These are phyloP conservation scores for Peronospora belbahrii DNA, from an alignment of 352 stramenopile genomes.

Conservation along the genomic window DNA sequence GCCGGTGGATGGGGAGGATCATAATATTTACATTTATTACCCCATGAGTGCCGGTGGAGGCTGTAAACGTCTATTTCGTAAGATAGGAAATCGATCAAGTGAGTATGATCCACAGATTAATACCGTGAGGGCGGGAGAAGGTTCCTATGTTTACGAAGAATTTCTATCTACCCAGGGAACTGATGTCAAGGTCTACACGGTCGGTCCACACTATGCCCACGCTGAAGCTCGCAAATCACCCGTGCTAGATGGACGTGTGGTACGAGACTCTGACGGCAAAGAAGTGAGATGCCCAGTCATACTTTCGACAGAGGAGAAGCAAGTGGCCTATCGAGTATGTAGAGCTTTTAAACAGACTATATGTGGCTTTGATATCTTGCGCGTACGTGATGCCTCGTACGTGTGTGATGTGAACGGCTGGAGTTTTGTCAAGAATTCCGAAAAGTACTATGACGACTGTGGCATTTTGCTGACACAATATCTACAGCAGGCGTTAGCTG, in stretches of 20 bases:
- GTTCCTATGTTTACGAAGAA: slow-evolving; percentile 96
- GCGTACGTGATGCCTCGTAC: slow-evolving; percentile 88
- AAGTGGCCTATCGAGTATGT: slow-evolving; percentile 91
- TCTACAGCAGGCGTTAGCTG: slow-evolving; percentile 51
- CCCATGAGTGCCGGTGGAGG: slow-evolving; percentile 96
- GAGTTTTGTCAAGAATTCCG: slow-evolving; percentile 99
- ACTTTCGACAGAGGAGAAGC: slow-evolving; percentile 96
- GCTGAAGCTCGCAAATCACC: slow-evolving; percentile 98
- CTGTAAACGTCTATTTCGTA: slow-evolving; percentile 98
- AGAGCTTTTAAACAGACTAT: slow-evolving; percentile 87
- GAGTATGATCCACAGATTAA: slow-evolving; percentile 96
- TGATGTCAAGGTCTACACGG: slow-evolving; percentile 99
- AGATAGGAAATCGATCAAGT: slow-evolving; percentile 87
- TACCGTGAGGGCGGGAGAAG: slow-evolving; percentile 81
- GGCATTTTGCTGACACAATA: slow-evolving; percentile 89
- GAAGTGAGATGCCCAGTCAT: slow-evolving; percentile 99
- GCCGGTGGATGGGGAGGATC: slow-evolving; percentile 98
- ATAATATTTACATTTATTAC: slow-evolving; percentile 99
- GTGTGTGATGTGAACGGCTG: slow-evolving; percentile 99
- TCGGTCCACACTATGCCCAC: slow-evolving; percentile 98
- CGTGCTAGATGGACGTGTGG: slow-evolving; percentile 97
- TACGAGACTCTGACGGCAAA: slow-evolving; percentile 95
- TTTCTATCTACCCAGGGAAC: slow-evolving; percentile 99
- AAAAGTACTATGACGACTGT: slow-evolving; percentile 99
- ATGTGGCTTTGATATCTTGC: slow-evolving; percentile 99